These are phyloP conservation scores for Ophiobolus disseminans DNA, from an alignment of 2,329 filamentous ascomycete species.

Conservation along the genomic window DNA sequence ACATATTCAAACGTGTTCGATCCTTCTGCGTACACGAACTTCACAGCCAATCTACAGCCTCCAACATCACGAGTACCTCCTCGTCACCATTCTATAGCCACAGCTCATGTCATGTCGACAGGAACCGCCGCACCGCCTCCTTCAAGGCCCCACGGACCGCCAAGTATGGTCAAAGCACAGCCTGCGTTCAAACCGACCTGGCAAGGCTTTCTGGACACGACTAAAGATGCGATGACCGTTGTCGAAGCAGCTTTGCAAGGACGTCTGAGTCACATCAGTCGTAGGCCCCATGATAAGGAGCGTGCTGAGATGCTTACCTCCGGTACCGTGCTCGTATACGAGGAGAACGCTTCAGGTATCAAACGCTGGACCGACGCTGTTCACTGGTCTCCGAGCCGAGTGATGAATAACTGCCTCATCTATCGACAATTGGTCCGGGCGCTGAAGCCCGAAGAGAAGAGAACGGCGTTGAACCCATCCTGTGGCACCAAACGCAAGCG, in stretches of 20 bases:
- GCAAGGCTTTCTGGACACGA: conserved; percentile 71
- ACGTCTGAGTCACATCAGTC: conserved; percentile 74
- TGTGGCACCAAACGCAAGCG: conserved; percentile 48
- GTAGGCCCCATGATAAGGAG: conserved; percentile 86
- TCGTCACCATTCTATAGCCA: conserved; percentile 42
- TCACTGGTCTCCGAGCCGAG: conserved; percentile 87
- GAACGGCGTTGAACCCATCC: conserved; percentile 44
- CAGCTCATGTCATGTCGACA: conserved; percentile 33
- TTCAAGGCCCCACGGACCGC: conserved; percentile 34
- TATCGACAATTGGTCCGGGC: conserved; percentile 73
- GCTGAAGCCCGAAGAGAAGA: conserved; percentile 47
- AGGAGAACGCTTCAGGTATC: conserved; percentile 88
- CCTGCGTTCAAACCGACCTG: conserved; percentile 67
- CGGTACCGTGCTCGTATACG: conserved; percentile 89
- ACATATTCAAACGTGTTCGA: conserved; percentile 40
- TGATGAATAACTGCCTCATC: conserved; percentile 83
- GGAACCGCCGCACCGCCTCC: conserved; percentile 40
- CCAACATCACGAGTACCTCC: conserved; percentile 23
- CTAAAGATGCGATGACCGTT: conserved; percentile 77
- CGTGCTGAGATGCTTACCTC: conserved; percentile 78
- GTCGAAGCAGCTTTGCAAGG: conserved; percentile 81
- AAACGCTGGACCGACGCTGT: conserved; percentile 94
- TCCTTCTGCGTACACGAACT: conserved; percentile 37
- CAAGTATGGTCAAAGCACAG: conserved; percentile 45
- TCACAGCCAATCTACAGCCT: conserved; percentile 28